phyloP scores from a whole-genome alignment of 306 rosid species.

The Prunus persica region Prunus_persica_NCBIv2 NC_034016.1:1320001-1320500 shows the following conservation, averaged over 20 bases:
- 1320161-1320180: slow-evolving; percentile 51
- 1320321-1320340: slow-evolving; percentile 82
- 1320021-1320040: slow-evolving; percentile 92
- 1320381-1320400: slow-evolving; percentile 77
- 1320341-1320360: slow-evolving; percentile 95
- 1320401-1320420: slow-evolving; percentile 73
- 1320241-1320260: too few relatives aligned
- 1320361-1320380: slow-evolving; percentile 86
- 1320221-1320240: too few relatives aligned
- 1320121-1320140: slow-evolving; percentile 63
- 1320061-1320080: slow-evolving; percentile 75
- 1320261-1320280: neutral
- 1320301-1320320: slow-evolving; percentile 47
- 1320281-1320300: neutral
- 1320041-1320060: too few relatives aligned
- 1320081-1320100: slow-evolving; percentile 53
- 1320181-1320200: neutral
- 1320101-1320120: slow-evolving; percentile 73
- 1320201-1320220: too few relatives aligned
- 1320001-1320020: slow-evolving; percentile 82
- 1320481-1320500: too few relatives aligned
- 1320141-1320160: slow-evolving; percentile 85
- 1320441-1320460: neutral
- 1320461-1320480: neutral
- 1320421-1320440: slow-evolving; percentile 48